Evolutionary conservation across 1,284 basidiomycete species (phyloP).

Genomic region (Salmacisia buchloeana): DNA sequence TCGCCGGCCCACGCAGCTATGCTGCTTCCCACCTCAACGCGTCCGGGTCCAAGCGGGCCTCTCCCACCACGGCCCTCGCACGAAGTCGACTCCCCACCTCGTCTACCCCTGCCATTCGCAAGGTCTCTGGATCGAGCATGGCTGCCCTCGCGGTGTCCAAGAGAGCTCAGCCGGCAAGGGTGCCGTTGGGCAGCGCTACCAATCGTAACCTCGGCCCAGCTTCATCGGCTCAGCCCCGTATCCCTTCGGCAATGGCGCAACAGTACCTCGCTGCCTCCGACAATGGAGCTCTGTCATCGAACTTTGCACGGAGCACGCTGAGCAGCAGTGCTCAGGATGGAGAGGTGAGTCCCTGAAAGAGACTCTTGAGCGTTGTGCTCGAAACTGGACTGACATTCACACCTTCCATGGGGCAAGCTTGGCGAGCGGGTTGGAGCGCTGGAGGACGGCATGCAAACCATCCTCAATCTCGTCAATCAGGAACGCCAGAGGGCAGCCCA

Average conservation of each 20-base stretch:
- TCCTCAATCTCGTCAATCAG: not conserved
- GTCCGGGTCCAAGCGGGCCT: not conserved
- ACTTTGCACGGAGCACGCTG: too few relatives aligned
- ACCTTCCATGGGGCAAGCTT: not conserved
- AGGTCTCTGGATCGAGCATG: not conserved
- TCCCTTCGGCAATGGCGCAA: too few relatives aligned
- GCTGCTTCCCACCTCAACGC: not conserved
- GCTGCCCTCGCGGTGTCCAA: not conserved
- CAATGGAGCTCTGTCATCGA: too few relatives aligned
- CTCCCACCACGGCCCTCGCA: not conserved
- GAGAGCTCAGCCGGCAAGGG: not conserved
- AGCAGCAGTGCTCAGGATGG: too few relatives aligned
- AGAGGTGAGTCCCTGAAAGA: too few relatives aligned
- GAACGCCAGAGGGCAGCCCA: not conserved
- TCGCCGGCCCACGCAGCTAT: constrained; percentile 1
- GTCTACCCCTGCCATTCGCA: not conserved
- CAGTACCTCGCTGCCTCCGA: too few relatives aligned
- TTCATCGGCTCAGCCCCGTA: too few relatives aligned
- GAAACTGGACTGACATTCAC: too few relatives aligned
- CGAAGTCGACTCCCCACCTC: not conserved
- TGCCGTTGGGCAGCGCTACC: not conserved
- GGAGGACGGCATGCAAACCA: constrained; percentile 1
- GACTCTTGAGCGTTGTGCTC: too few relatives aligned
- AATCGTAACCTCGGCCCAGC: too few relatives aligned
- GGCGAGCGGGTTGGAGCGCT: not conserved